Evolutionary conservation across 352 stramenopile species (phyloP).

Genomic region (Albugo candida): DNA sequence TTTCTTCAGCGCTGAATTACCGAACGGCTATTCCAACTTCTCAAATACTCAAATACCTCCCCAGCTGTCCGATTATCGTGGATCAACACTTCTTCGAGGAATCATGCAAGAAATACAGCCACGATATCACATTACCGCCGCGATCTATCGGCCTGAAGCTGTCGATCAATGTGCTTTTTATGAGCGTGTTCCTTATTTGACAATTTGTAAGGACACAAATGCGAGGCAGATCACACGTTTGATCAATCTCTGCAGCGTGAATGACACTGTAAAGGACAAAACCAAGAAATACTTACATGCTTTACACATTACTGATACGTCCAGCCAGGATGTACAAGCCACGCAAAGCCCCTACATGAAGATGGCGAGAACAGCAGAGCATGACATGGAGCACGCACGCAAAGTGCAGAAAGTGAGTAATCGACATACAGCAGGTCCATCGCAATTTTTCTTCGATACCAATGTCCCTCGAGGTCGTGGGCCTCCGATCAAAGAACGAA

Average conservation of each 20-base stretch:
- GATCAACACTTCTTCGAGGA: no score
- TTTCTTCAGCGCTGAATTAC: constrained; percentile 34
- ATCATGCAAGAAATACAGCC: constrained; percentile 22
- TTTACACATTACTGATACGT: constrained; percentile 29
- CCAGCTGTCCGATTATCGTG: no score
- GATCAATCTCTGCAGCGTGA: constrained; percentile 44
- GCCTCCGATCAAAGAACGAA: constrained; percentile 23
- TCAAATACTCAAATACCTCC: constrained; percentile 14
- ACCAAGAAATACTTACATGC: constrained; percentile 75
- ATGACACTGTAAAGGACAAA: constrained; percentile 36
- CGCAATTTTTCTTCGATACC: constrained; percentile 66
- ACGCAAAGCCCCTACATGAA: constrained; percentile 8
- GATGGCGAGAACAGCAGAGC: constrained; percentile 22
- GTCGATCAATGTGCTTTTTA: constrained; percentile 35
- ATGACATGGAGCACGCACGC: constrained; percentile 5
- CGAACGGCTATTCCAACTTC: constrained; percentile 11
- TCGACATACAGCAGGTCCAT: constrained; percentile 23
- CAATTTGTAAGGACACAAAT: neutral
- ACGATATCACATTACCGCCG: constrained; percentile 47
- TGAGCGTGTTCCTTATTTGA: constrained; percentile 59
- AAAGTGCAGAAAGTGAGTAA: constrained; percentile 27
- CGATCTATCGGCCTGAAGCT: constrained; percentile 1
- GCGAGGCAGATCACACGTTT: constrained; percentile 46
- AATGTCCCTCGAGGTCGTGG: constrained; percentile 27
- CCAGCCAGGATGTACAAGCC: constrained; percentile 13